These are phyloP conservation scores for Monoraphidium neglectum DNA, from an alignment of 139 green algal species.

Conservation along the genomic window DNA sequence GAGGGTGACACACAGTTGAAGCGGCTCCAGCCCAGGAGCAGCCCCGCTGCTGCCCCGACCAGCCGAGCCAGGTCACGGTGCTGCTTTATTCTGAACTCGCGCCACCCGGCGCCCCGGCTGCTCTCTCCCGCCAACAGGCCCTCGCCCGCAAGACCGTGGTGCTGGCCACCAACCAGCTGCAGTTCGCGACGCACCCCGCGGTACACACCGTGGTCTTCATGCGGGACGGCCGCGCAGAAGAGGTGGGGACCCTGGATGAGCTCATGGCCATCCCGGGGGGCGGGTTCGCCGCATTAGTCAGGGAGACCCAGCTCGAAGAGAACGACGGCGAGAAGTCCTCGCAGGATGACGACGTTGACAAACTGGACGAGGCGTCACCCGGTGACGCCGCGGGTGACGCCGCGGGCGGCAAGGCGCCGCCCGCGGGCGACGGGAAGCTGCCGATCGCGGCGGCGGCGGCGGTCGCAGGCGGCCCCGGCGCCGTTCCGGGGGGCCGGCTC, in stretches of 20 bases:
- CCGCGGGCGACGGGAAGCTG: no score
- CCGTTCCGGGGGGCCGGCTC: constrained; percentile 6
- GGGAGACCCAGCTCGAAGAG: constrained; percentile 34
- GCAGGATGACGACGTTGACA: no score
- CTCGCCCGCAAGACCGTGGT: constrained; percentile 47
- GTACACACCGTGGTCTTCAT: constrained; percentile 56
- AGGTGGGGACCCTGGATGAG: constrained; percentile 40
- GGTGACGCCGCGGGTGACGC: no score
- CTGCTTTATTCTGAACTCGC: no score
- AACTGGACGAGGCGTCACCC: no score
- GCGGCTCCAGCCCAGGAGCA: no score
- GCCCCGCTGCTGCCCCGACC: no score
- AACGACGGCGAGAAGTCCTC: no score
- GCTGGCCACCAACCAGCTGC: constrained; percentile 66
- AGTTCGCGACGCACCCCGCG: constrained; percentile 41
- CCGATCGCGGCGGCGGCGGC: no score
- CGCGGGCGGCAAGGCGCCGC: no score
- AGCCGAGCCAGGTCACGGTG: not conserved
- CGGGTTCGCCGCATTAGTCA: constrained; percentile 58
- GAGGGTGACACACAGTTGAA: not conserved
- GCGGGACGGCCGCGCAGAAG: constrained; percentile 35
- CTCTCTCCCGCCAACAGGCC: constrained; percentile 17
- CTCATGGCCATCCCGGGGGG: constrained; percentile 37
- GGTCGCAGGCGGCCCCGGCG: no score
- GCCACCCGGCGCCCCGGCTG: no score